Evolutionary conservation across 176 grass and related monocot genomes (phyloP), one percentile per base, ranked within the genome.

Genomic region (Triticum timopheevii): DNA sequence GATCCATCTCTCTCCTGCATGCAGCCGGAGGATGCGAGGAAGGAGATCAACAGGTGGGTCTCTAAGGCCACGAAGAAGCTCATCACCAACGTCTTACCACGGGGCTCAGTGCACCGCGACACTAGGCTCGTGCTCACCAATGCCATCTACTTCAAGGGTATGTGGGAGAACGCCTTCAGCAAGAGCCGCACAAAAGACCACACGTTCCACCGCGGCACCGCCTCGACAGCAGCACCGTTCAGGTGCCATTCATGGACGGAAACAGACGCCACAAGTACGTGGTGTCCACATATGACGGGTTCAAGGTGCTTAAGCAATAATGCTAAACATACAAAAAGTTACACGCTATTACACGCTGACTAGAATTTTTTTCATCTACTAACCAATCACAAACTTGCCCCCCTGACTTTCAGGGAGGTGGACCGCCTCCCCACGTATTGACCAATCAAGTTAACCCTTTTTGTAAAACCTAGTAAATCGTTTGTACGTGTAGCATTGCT

Each of bases 41-140:
- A 67, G 69, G 4, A 40, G 49, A 87, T 82, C 70, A 87, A 76
- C 70, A 40, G 9, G 0, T 89, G 87, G 87, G 80, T 87, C 7
- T 22, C 64, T 0, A 33, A 76, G 7, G 69, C 69, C 0, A 89
- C 87, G 2, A 70, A 76, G 33, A 30, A 86, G 1, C 69, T 92
- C 6, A 89, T 88, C 42, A 83, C 27, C 5, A 40, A 72, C 0
- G 30, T 87, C 82, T 39, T 89, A 42, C 84, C 84, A 23, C 24
- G 1, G 0, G 69, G 12, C 5, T 56, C 68, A 4, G 52, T 89
- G 6, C 0, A 78, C 31, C 3, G 1, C 0, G 0, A 0, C 27
- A 89, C 87, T 5, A 39, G 6, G 10, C 23, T 89, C 2, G 81
- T 92, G 10, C 35, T 92, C 23, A 61, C 77, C 13, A 89, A 87